A percentile compares a stretch with the other conserved stretches of the same genome.
phyloP scores from a whole-genome alignment of 495 filamentous ascomycete genomes.

The Daldinia concentrica region DNA sequence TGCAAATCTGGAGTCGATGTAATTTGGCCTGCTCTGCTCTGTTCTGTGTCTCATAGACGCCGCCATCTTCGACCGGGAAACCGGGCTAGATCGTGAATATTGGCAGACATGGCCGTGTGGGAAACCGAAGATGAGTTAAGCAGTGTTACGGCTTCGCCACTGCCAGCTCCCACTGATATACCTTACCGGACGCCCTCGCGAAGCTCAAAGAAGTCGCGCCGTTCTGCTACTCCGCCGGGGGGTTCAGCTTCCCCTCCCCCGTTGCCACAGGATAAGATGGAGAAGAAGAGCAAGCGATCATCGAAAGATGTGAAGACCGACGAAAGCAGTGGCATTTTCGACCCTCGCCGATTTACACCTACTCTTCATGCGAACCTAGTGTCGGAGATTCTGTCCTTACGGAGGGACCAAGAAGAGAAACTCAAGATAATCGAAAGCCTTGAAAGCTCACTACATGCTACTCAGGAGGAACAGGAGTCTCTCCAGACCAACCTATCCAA shows the following conservation, averaged over 20 bases:
- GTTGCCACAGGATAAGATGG: slow-evolving; percentile 61
- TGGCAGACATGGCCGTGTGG: slow-evolving; percentile 57
- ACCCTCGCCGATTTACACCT: slow-evolving; percentile 91
- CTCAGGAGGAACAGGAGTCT: slow-evolving; percentile 76
- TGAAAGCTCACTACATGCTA: slow-evolving; percentile 76
- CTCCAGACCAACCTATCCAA: slow-evolving; percentile 67
- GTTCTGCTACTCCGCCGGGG: slow-evolving; percentile 65
- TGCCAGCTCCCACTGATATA: slow-evolving; percentile 74
- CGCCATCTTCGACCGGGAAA: slow-evolving; percentile 35
- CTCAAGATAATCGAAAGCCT: slow-evolving; percentile 82
- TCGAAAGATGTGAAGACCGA: slow-evolving; percentile 69
- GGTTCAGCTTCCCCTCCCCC: slow-evolving; percentile 68
- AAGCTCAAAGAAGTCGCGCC: slow-evolving; percentile 59
- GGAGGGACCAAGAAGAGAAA: slow-evolving; percentile 89
- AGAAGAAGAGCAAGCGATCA: slow-evolving; percentile 58
- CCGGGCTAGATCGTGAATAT: slow-evolving; percentile 29
- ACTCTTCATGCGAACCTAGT: slow-evolving; percentile 95
- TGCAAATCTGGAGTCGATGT: slow-evolving; percentile 36
- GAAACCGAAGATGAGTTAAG: slow-evolving; percentile 66
- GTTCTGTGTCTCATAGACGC: slow-evolving; percentile 23
- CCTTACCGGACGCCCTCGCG: slow-evolving; percentile 70
- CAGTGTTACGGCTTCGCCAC: slow-evolving; percentile 55
- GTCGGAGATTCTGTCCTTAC: slow-evolving; percentile 87
- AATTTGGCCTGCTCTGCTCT: slow-evolving; percentile 22
- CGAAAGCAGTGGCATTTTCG: slow-evolving; percentile 79